Percentiles rank a stretch among this genome's conserved stretches.
phyloP scores from a whole-genome alignment of 2,329 filamentous ascomycete genomes.

The Diplodia mutila region DNA sequence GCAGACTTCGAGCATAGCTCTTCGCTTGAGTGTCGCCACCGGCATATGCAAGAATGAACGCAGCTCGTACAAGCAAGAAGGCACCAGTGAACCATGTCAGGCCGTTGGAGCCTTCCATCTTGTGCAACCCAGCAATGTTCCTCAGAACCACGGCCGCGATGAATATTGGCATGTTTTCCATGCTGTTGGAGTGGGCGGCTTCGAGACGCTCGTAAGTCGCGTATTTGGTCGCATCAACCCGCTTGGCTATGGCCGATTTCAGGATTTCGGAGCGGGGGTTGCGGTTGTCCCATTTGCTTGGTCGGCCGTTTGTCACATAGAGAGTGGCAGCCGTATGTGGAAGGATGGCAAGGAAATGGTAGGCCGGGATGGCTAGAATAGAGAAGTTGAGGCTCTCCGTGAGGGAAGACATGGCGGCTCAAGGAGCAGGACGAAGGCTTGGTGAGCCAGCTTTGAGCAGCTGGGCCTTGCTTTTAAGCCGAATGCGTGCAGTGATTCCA shows the following conservation, averaged over 20 bases:
- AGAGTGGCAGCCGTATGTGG: slow-evolving; percentile 47
- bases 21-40: slow-evolving; percentile 33
- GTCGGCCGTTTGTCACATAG: slow-evolving; percentile 43
- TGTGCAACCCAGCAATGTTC: slow-evolving; percentile 44
- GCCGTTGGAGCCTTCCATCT: slow-evolving; percentile 33
- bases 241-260: slow-evolving; percentile 42
- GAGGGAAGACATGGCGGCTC: not conserved
- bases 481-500: not conserved
- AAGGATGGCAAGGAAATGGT: slow-evolving; percentile 47
- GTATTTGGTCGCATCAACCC: slow-evolving; percentile 42
- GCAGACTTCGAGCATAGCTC: slow-evolving; percentile 33
- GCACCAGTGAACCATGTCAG: slow-evolving; percentile 42
- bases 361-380: slow-evolving; percentile 51
- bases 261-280: slow-evolving; percentile 46
- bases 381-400: slow-evolving; percentile 42
- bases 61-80: slow-evolving; percentile 42
- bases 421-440: slow-evolving; percentile 27
- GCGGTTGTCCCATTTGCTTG: slow-evolving; percentile 47
- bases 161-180: slow-evolving; percentile 54
- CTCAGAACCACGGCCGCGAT: slow-evolving; percentile 49
- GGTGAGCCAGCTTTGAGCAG: not conserved
- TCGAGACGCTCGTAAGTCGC: slow-evolving; percentile 50
- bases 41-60: slow-evolving; percentile 44
- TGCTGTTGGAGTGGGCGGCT: slow-evolving; percentile 50
- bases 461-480: not conserved